phyloP scores from a whole-genome alignment of 2,329 filamentous ascomycete genomes.

The Pseudogymnoascus sp. region DNA sequence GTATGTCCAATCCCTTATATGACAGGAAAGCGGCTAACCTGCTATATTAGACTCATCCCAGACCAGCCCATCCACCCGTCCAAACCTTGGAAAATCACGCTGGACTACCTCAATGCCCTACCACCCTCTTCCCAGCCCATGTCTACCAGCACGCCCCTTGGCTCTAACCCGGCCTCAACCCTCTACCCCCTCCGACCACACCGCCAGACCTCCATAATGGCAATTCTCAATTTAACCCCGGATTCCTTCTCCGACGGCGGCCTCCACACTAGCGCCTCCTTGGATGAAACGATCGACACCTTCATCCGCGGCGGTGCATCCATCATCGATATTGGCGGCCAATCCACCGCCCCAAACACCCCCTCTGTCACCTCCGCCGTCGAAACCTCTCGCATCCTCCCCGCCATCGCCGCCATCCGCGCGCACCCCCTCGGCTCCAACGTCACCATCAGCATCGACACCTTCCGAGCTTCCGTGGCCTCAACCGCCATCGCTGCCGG shows the following conservation, averaged over 20 bases:
- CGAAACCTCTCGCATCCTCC: constrained; percentile 70
- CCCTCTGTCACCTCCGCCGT: constrained; percentile 60
- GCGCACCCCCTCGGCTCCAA: constrained; percentile 52
- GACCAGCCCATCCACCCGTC: constrained; percentile 42
- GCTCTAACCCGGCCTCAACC: constrained; percentile 32
- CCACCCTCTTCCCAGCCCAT: constrained; percentile 41
- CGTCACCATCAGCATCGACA: constrained; percentile 81
- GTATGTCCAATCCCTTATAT: constrained; percentile 35
- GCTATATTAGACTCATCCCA: constrained; percentile 43
- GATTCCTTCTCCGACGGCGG: constrained; percentile 97
- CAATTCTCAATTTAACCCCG: constrained; percentile 87
- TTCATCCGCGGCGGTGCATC: constrained; percentile 65
- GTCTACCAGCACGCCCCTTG: constrained; percentile 52
- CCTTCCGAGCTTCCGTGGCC: constrained; percentile 80
- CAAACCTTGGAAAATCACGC: constrained; percentile 52
- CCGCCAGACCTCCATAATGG: constrained; percentile 71
- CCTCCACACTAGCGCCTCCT: constrained; percentile 43
- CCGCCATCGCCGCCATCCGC: constrained; percentile 68
- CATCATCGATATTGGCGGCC: constrained; percentile 87
- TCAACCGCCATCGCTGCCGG: constrained; percentile 67
- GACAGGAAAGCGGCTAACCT: constrained; percentile 11
- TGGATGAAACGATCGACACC: constrained; percentile 49
- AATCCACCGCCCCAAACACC: constrained; percentile 78
- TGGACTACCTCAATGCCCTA: constrained; percentile 54
- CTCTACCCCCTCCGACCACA: constrained; percentile 51